Base-by-base conservation (phyloP, 768 basidiomycete genomes). In the Tricholoma terreum region DNA sequence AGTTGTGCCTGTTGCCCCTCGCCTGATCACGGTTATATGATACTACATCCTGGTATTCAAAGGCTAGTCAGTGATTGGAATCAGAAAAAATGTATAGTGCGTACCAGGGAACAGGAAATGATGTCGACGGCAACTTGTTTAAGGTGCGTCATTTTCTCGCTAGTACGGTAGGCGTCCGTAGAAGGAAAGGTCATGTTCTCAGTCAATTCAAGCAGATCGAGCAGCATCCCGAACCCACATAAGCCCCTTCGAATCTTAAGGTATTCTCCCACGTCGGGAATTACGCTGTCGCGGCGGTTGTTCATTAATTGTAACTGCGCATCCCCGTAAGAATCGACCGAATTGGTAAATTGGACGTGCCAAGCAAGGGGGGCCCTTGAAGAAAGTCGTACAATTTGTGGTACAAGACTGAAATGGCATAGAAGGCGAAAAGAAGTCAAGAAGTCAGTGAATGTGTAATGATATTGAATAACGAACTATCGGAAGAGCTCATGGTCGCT, bases 71-170 rank as follows among this genome's bases (percentile, higher is more conserved):
- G 50, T 34, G 46, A 58, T 31, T 42, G 7, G 46, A n/a, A 40
- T 51, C 8, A 48, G 34, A n/a, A 36, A 21, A 45, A 35, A 22
- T 52, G 48, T 34, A 31, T 55, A 54, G 34, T 34, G 65, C 72
- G 42, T 66, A 86, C 86, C 70, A 78, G 70, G n/a, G 81, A 78
- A 73, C 79, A 79, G 6, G 75, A 73, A 11, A 84, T 75, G 43
- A 86, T 72, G 61, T 85, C 77, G 8, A 75, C 72, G 1, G 80
- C 80, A 49, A 73, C 63, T 27, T 72, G 65, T 35, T 71, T 74
- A 8, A 85, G 61, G 12, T 65, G 64, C 21, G 52, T 56, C 12
- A 81, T 56, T n/a, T 63, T 54, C 8, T 68, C 62, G 14, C 66
- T 60, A 10, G 24, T 27, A 11, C 65, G 65, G 17, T 62, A 58